These are phyloP conservation scores for Fusarium virguliforme DNA, from an alignment of 2,329 filamentous ascomycete species.

Conservation along the genomic window DNA sequence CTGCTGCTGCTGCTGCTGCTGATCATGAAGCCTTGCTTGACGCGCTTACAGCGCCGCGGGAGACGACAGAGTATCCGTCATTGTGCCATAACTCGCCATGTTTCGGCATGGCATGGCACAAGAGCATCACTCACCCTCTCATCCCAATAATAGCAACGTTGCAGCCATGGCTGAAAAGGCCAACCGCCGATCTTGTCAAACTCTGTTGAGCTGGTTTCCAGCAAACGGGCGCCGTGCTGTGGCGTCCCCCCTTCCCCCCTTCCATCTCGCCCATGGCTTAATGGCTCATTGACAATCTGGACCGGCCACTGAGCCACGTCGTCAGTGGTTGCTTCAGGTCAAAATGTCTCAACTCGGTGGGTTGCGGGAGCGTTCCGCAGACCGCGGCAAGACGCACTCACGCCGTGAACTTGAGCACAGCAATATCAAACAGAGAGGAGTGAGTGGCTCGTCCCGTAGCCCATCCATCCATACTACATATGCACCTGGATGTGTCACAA, in stretches of 20 bases:
- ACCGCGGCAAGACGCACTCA: conserved; percentile 11
- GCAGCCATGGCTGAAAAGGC: conserved; percentile 30
- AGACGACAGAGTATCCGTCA: neutral
- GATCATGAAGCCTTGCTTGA: neutral
- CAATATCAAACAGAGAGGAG: neutral
- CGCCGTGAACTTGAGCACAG: conserved; percentile 4
- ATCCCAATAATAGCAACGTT: conserved; percentile 39
- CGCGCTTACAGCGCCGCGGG: neutral
- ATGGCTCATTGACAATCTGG: conserved; percentile 19
- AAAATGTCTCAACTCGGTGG: conserved; percentile 26
- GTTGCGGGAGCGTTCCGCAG: conserved; percentile 22
- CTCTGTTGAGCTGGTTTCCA: conserved; percentile 12
- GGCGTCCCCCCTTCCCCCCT: conserved; percentile 24
- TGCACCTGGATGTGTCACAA: conserved; percentile 1
- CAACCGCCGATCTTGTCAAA: conserved; percentile 38
- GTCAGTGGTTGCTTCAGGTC: conserved; percentile 22
- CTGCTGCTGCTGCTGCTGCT: neutral
- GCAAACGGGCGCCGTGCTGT: conserved; percentile 20
- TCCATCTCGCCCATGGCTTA: conserved; percentile 29
- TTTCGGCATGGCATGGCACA: conserved; percentile 30
- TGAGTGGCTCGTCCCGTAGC: conserved; percentile 8
- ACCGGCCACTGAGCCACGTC: conserved; percentile 21
- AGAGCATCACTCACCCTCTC: conserved; percentile 10
- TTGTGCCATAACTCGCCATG: conserved; percentile 17
- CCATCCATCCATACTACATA: conserved; percentile 4